These are phyloP conservation scores for Cryptococcus maquisensis DNA, from an alignment of 1,284 basidiomycete genomes.

Conservation along the genomic window DNA sequence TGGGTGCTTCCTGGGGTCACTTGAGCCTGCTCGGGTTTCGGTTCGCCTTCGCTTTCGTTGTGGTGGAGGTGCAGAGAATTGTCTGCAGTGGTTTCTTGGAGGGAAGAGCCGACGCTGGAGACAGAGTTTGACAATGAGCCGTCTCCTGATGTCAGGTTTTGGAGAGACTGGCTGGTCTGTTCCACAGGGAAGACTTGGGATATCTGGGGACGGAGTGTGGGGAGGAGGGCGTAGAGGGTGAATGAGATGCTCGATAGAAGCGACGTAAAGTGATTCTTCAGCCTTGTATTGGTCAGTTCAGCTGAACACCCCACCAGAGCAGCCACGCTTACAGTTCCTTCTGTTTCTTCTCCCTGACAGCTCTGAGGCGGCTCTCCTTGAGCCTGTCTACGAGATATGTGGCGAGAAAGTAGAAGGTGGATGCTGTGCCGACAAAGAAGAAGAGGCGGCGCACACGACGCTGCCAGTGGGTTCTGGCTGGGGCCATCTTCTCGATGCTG, in stretches of 20 bases:
- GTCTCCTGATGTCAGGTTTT: constrained; percentile 1
- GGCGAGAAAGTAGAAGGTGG: constrained; percentile 36
- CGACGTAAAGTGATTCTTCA: constrained; percentile 46
- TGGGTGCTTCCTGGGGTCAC: background rate
- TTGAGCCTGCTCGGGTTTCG: background rate
- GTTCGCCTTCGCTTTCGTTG: background rate
- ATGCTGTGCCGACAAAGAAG: constrained; percentile 30
- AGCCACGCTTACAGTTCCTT: constrained; percentile 31
- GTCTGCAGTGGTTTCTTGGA: constrained; percentile 14
- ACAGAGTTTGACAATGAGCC: constrained; percentile 8
- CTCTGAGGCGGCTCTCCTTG: constrained; percentile 33
- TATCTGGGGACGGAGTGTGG: constrained; percentile 43
- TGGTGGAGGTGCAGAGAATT: constrained; percentile 23
- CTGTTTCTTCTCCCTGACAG: constrained; percentile 34
- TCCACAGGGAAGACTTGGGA: constrained; percentile 42
- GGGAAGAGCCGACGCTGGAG: background rate
- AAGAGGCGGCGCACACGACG: constrained; percentile 32
- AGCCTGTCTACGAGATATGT: constrained; percentile 36
- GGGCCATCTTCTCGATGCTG: background rate
- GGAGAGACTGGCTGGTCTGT: constrained; percentile 35
- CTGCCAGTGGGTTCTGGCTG: constrained; percentile 23
- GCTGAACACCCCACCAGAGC: background rate
- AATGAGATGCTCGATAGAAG: constrained; percentile 45
- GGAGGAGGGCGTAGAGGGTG: constrained; percentile 48
- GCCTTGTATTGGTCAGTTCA: constrained; percentile 17